A percentile compares a stretch with the other conserved stretches of the same genome.
phyloP scores from a whole-genome alignment of 257 asterid species.

The Mentha longifolia region DNA sequence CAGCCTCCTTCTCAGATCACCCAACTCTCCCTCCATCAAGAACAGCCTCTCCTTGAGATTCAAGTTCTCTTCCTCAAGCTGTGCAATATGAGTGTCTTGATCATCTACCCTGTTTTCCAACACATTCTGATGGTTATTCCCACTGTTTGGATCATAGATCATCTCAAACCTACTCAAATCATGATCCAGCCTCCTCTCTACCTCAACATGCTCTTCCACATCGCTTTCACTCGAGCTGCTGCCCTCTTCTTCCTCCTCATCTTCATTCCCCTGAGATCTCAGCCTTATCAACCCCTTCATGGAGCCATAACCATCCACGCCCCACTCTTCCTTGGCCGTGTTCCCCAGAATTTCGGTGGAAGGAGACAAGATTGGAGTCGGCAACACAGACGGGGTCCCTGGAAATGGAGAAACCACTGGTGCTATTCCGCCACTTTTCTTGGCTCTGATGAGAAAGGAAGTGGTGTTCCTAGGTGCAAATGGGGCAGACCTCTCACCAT shows the following conservation, averaged over 20 bases:
- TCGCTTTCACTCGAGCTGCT: conserved; percentile 52
- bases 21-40: conserved; percentile 54
- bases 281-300: conserved; percentile 66
- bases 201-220: conserved; percentile 60
- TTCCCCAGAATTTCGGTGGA: conserved; percentile 54
- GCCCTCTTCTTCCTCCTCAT: conserved; percentile 52
- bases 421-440: conserved; percentile 57
- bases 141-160: conserved; percentile 48
- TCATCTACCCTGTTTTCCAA: conserved; percentile 56
- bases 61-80: conserved; percentile 57
- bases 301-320: conserved; percentile 66
- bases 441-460: conserved; percentile 58
- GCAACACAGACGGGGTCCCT: conserved; percentile 56
- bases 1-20: conserved; percentile 50
- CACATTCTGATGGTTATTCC: conserved; percentile 31
- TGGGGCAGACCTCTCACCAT: conserved; percentile 47
- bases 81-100: conserved; percentile 52
- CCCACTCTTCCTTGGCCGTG: conserved; percentile 67
- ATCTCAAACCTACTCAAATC: conserved; percentile 66
- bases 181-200: conserved; percentile 59
- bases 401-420: conserved; percentile 60
- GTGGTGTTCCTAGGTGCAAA: conserved; percentile 65
- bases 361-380: conserved; percentile 60
- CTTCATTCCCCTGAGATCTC: conserved; percentile 48
- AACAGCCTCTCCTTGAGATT: conserved; percentile 56